Evolutionary conservation across 257 asterid species (phyloP).

Genomic region (Jacaranda mimosifolia): DNA sequence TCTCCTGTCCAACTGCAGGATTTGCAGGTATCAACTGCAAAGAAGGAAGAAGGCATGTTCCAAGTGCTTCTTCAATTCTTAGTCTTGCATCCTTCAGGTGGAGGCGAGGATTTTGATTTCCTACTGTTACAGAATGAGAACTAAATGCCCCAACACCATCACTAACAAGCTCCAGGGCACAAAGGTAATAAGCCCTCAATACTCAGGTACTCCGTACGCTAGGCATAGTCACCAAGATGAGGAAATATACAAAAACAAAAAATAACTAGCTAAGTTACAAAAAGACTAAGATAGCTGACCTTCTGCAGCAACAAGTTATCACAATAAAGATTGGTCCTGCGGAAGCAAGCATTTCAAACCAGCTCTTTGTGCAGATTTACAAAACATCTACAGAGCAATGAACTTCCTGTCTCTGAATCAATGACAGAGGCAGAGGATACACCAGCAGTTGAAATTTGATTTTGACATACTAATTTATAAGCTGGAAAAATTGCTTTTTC

Average conservation of each 20-base stretch:
- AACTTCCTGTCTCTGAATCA: slow-evolving; percentile 54
- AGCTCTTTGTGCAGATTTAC: slow-evolving; percentile 81
- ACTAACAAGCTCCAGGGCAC: slow-evolving; percentile 78
- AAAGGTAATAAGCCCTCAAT: slow-evolving; percentile 84
- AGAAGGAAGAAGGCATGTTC: slow-evolving; percentile 94
- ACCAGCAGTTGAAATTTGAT: slow-evolving; percentile 45
- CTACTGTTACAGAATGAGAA: slow-evolving; percentile 49
- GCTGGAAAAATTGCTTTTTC: slow-evolving; percentile 69
- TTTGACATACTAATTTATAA: slow-evolving; percentile 56
- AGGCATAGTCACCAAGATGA: slow-evolving; percentile 29
- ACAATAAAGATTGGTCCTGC: slow-evolving; percentile 93
- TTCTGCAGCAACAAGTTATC: slow-evolving; percentile 89
- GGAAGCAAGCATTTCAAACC: slow-evolving; percentile 92
- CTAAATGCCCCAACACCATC: slow-evolving; percentile 57
- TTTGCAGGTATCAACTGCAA: slow-evolving; percentile 98
- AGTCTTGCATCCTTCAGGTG: slow-evolving; percentile 84
- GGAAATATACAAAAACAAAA: slow-evolving; percentile 17
- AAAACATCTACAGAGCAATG: slow-evolving; percentile 52
- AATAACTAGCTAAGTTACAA: slow-evolving; percentile 1
- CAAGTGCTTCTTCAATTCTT: slow-evolving; percentile 94
- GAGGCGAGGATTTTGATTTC: slow-evolving; percentile 68
- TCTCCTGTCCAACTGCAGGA: slow-evolving; percentile 97
- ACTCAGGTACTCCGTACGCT: slow-evolving; percentile 80
- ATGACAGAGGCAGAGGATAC: slow-evolving; percentile 47
- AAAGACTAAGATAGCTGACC: slow-evolving; percentile 52